Base-by-base conservation (phyloP, 2,329 filamentous ascomycete genomes). In the Mycocentrospora acerina region DNA sequence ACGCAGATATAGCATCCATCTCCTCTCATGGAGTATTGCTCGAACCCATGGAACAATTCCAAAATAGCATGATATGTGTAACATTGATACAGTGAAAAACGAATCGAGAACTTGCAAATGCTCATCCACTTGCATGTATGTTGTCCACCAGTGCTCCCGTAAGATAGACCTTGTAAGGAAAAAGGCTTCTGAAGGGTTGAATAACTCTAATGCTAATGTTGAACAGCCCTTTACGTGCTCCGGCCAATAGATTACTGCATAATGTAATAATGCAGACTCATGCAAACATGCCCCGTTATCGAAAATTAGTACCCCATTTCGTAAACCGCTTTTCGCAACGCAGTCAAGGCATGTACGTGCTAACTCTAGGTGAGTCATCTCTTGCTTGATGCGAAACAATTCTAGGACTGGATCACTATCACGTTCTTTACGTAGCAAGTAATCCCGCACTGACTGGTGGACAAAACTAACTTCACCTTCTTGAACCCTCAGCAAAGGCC, bases 371-470 rank as follows among this genome's bases (percentile, higher is more conserved):
- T 53, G 46, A 11, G 32, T 13, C 10, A 28, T n/a, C 4, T 42
- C 24, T 15, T 15, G 7, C 3, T 33, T 11, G 10, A 48, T 17
- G n/a, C 31, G 24, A 35, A 46, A 50, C n/a, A 24, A 9, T 22
- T 48, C 42, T 8, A 44, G 35, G 4, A 35, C 37, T 25, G 16
- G 8, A 39, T 42, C 14, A 4, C 11, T 30, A 17, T 42, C 32
- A 9, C 3, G 7, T 14, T 42, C 30, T 30, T 32, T 32, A 17
- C 55, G 40, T 15, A 54, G 24, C 7, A 63, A 40, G 36, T 61
- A 64, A 18, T 66, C 59, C 30, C 56, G 57, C 8, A 45, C 58
- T 28, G 56, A 62, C 40, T 62, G 46, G 46, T 65, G 60, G 12
- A 64, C 37, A 17, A 65, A 40, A 24, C 39, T 36, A 22, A 63